These are phyloP conservation scores for Solanum peruvianum DNA, from an alignment of 257 asterid species.

Conservation along the genomic window DNA sequence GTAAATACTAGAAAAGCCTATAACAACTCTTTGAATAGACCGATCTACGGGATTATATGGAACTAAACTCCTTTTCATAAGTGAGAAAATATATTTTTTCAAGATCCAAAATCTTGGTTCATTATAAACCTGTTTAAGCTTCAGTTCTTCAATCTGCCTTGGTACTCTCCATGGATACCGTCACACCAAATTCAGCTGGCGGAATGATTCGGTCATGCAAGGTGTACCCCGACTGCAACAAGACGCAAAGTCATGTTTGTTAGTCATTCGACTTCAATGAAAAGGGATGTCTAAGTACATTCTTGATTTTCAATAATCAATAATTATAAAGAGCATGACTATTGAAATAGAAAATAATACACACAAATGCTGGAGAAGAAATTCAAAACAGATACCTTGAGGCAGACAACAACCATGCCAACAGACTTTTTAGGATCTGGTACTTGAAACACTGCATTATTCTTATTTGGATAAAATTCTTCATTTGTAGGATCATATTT, in stretches of 20 bases:
- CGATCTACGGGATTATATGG: not conserved
- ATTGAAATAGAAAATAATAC: not conserved
- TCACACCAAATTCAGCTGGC: constrained; percentile 92
- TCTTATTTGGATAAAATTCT: constrained; percentile 90
- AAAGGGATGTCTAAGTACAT: not conserved
- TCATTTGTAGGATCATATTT: constrained; percentile 57
- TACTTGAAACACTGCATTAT: constrained; percentile 83
- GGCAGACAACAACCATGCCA: constrained; percentile 60
- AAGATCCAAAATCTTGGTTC: not conserved
- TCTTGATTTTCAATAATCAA: not conserved
- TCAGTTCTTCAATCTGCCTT: too few relatives aligned
- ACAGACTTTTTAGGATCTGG: constrained; percentile 86
- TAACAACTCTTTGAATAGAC: not conserved
- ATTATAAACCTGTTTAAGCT: not conserved
- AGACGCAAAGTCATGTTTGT: not conserved
- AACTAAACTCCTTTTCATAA: not conserved
- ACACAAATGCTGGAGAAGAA: not conserved
- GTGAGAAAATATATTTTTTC: not conserved
- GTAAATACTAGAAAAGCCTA: not conserved
- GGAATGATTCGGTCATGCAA: constrained; percentile 68
- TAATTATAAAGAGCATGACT: not conserved
- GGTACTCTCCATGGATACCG: constrained; percentile 15
- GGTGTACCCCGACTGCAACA: constrained; percentile 52
- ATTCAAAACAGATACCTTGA: constrained; percentile 47
- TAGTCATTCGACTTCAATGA: not conserved